Evolutionary conservation across 177 flowering plant species (phyloP), one percentile per base, ranked within the genome.

Genomic region (Vitis hybrid): DNA sequence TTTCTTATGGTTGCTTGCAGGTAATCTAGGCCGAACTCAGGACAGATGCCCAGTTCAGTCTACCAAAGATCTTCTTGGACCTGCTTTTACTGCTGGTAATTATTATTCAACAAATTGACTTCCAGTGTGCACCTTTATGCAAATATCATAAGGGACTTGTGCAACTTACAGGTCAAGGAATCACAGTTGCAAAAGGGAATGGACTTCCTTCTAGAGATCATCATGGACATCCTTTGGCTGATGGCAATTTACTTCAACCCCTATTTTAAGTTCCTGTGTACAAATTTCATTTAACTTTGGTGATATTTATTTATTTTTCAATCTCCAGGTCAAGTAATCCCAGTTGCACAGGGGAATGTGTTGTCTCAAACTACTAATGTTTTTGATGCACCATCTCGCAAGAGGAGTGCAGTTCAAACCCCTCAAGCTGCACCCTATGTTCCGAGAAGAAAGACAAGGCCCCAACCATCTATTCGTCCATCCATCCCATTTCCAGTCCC

Each of bases 301-400:
- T 15, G 66, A 18, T 10, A 45, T n/a, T 26, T 49, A 45, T 15
- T n/a, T 10, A 56, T 26, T 16, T 5, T 18, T 62, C 16, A 48
- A 16, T 5, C 51, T 68, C 57, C 76, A 68, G 76, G 62, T 68
- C 69, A 18, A 68, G 58, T 48, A 62, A 29, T 49, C 58, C 66
- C 71, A 22, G 33, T 51, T 11, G 67, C 64, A 67, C 55, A 55
- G 10, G 61, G 26, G n/a, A 60, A 39, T 52, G 69, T 5, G 45
- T 29, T n/a, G 18, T 18, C n/a, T 51, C 66, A 18, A 31, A 52
- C 61, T 52, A 33, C 55, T 67, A 4, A 20, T 33, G 19, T 55
- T 53, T 14, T 11, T 14, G 6, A 11, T 56, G 16, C 26, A 62
- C 45, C 53, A 50, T 48, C 29, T 26, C 57, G 10, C 55, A 48